Conservation (phyloP, 768 basidiomycete genomes). For the Kwoniella dejecticola region DNA sequence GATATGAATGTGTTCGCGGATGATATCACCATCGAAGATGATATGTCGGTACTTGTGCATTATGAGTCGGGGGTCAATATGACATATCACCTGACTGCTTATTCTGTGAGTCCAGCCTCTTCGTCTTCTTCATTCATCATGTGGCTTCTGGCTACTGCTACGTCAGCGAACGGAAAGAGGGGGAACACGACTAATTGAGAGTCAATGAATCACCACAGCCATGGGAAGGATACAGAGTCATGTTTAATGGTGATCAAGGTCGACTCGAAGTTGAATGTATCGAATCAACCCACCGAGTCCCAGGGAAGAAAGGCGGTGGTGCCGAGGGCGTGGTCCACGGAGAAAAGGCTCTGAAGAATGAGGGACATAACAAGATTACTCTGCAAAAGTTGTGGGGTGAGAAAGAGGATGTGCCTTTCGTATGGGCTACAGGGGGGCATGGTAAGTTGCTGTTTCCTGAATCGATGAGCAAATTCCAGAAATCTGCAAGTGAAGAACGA, state of each 20-base stretch:
- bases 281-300: conserved; percentile 54
- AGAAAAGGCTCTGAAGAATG: conserved; percentile 56
- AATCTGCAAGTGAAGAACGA: too few relatives aligned
- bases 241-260: conserved; percentile 63
- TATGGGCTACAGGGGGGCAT: conserved; percentile 59
- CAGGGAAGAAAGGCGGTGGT: conserved; percentile 32
- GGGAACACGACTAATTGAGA: conserved; percentile 60
- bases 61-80: conserved; percentile 61
- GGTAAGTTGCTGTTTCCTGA: conserved; percentile 45
- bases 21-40: conserved; percentile 61
- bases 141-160: conserved; percentile 62
- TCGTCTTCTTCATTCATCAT: conserved; percentile 28
- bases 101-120: conserved; percentile 41
- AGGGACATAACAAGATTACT: conserved; percentile 59
- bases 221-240: conserved; percentile 60
- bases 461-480: too few relatives aligned
- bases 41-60: conserved; percentile 61
- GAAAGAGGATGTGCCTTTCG: conserved; percentile 58
- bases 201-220: conserved; percentile 24
- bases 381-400: conserved; percentile 60
- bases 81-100: conserved; percentile 61
- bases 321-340: conserved; percentile 51
- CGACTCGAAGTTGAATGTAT: conserved; percentile 63
- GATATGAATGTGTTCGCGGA: conserved; percentile 60
- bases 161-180: too few relatives aligned